Evolutionary conservation across 208 protist species (phyloP), one percentile per base, ranked within the genome.

Genomic region (Porcisia hertigi): DNA sequence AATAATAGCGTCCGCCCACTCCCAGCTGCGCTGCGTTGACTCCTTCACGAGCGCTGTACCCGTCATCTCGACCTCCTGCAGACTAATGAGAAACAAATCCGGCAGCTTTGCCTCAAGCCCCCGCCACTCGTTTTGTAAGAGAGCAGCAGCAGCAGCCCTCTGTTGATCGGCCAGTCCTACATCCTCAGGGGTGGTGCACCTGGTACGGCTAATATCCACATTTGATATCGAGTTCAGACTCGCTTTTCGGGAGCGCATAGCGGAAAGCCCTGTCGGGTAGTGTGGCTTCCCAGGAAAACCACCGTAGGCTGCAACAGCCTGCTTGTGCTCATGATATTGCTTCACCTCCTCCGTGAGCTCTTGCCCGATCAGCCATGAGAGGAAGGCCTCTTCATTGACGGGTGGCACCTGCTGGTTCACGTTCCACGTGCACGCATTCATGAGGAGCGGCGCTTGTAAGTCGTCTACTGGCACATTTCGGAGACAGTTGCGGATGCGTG

Each of bases 41-140:
- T 97, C 91, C 47, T 73, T 72, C 76, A 97, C 84, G 6, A 97
- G 81, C 34, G 90, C 93, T 36, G 88, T 75, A 1, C 89, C 87
- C 0, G 90, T 86, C 91, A 96, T 95, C 71, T 96, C 93, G 0
- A 96, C 90, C 80, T 97, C 93, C 72, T 97, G 93, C 59, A 97
- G 81, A 57, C 83, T 94, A 49, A 95, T 84, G 41, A 94, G 73
- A 25, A 97, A 59, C 59, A 97, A 25, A 64, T 97, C 93, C 1
- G 93, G 91, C 47, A 96, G 91, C 47, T 85, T 82, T 23, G 57
- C 58, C 60, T 88, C 71, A 5, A 88, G 45, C 53, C 49, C 57
- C 69, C 73, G 60, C 74, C 80, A 80, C 16, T 69, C 70, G 6
- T 30, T 69, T 30, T 69, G 64, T 9, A 84, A 58, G 30, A 25